Base-by-base conservation (phyloP, 306 rosid genomes). In the Luffa aegyptiaca region DNA sequence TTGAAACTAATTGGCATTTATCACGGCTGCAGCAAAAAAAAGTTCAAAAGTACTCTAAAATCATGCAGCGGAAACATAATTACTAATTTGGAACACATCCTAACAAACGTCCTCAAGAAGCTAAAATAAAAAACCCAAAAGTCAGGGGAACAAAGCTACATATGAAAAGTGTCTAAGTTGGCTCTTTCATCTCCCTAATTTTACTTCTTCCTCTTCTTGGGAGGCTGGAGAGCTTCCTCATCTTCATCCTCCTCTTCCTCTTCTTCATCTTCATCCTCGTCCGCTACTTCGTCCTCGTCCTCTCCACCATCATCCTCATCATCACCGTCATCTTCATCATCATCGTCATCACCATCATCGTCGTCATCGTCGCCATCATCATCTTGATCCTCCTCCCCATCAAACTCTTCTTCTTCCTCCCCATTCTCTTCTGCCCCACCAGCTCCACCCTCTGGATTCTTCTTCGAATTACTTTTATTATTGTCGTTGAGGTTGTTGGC, bases 151-250 rank as follows among this genome's bases (percentile, higher is more conserved):
- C 63, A 63, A 39, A 55, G 71, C 62, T 71, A 75, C 79, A 75
- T 35, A 52, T 56, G 61, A 75, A 26, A 20, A 39, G 55, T 44
- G 70, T 42, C 72, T 78, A 61, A 31, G 39, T 12, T 42, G 5
- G 13, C 44, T 21, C 33, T 78, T 78, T 35, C n/a, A 46, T 48
- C 59, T 78, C 81, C 61, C 80, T 55, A 77, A 18, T 72, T 80
- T 84, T 68, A 93, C 93, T 93, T 93, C 97, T 93, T 93, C 89
- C 97, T 93, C 80, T 93, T 93, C 91, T 93, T 93, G 20, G 97
- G 97, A 57, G 97, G 97, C 92, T 93, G 97, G 86, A 93, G 89
- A 3, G 96, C 91, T 86, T 90, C 97, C 86, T 93, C 97, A 0
- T 93, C 97, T 14, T 90, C 96, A 0, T 93, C 97, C 1, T 91